phyloP scores from a whole-genome alignment of 495 filamentous ascomycete species.

The Neurospora intermedia region DNA sequence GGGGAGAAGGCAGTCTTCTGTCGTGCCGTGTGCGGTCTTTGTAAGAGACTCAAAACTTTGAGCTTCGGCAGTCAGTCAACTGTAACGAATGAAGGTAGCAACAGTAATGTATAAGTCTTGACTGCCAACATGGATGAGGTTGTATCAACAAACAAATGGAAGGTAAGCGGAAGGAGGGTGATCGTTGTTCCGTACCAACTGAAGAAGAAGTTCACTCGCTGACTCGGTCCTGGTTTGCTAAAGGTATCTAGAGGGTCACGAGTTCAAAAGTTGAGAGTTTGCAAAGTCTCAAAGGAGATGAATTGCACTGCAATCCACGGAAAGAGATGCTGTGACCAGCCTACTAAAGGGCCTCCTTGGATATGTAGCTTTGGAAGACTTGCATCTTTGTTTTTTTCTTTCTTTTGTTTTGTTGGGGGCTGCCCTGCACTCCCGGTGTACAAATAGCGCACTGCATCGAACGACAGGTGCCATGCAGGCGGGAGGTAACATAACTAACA shows the following conservation, averaged over 20 bases:
- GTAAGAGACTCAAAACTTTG: not conserved
- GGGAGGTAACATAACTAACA: not conserved
- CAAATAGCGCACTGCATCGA: too few relatives aligned
- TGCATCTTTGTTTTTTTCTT: not conserved
- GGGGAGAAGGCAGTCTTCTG: not conserved
- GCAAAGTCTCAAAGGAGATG: not conserved
- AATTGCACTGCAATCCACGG: not conserved
- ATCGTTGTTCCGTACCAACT: not conserved
- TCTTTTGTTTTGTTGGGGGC: not conserved
- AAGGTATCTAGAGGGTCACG: not conserved
- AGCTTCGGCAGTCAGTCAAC: not conserved
- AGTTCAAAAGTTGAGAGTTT: not conserved
- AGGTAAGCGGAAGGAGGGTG: not conserved
- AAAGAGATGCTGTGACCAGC: not conserved
- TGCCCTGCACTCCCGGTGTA: too few relatives aligned
- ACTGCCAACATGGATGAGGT: not conserved
- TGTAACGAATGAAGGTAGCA: not conserved
- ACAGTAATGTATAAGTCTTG: not conserved
- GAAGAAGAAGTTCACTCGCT: not conserved
- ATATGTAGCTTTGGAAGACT: not conserved
- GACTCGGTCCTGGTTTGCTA: not conserved
- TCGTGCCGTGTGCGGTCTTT: not conserved
- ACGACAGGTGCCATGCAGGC: not conserved
- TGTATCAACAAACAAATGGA: not conserved
- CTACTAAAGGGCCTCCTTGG: not conserved